phyloP scores from a whole-genome alignment of 23 red algal species.

The Gracilaria vermiculophylla region DNA sequence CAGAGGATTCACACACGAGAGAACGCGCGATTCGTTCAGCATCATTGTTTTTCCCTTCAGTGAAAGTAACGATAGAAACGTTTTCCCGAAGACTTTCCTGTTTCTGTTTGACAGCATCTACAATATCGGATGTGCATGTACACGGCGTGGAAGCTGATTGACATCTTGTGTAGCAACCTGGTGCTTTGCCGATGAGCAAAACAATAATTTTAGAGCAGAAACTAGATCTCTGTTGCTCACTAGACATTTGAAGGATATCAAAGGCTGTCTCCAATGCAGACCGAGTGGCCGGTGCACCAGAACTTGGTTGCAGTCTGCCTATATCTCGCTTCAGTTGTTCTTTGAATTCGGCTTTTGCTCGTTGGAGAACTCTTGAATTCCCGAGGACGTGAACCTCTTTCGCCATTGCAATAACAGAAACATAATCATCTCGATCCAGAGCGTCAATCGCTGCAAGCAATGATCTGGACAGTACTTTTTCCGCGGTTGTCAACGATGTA shows the following conservation, averaged over 20 bases:
- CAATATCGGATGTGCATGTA: not conserved
- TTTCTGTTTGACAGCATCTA: not conserved
- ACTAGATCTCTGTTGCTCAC: not conserved
- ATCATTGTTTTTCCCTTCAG: slow-evolving; percentile 17
- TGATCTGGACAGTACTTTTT: not conserved
- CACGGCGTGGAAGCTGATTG: not conserved
- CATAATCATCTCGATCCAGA: not conserved
- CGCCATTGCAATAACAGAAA: not conserved
- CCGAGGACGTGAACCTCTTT: not conserved
- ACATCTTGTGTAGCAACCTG: not conserved
- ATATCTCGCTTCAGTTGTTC: not conserved
- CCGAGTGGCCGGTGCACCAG: not conserved
- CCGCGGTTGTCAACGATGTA: not conserved
- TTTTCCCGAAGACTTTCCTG: not conserved
- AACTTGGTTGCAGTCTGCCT: not conserved
- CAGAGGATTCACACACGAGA: not conserved
- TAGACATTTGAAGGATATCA: not conserved
- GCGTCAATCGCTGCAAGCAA: not conserved
- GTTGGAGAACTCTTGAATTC: not conserved
- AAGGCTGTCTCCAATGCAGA: slow-evolving; percentile 4
- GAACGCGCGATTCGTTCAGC: not conserved
- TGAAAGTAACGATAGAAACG: slow-evolving; percentile 34
- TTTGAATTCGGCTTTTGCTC: not conserved
- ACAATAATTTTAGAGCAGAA: slow-evolving; percentile 31
- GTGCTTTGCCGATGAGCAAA: not conserved